These are phyloP conservation scores for Malassezia yamatoensis DNA, from an alignment of 1,284 basidiomycete genomes.

Conservation along the genomic window DNA sequence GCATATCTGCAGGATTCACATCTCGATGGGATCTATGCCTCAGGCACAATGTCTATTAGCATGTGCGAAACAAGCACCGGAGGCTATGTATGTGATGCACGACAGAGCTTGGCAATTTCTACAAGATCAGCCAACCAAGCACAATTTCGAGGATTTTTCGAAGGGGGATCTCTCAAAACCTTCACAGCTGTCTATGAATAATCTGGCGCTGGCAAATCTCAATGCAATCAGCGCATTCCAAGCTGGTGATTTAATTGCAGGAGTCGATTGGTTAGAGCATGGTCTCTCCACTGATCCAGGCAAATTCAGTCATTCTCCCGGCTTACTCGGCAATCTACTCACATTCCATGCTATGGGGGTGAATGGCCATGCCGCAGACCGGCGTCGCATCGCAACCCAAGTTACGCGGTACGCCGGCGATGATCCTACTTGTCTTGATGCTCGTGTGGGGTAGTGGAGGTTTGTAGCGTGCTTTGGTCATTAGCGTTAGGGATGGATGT, in stretches of 20 bases:
- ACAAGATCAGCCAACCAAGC: not conserved
- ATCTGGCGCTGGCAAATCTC: constrained; percentile 3
- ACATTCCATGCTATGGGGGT: constrained; percentile 7
- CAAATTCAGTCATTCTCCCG: not conserved
- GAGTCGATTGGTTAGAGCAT: not conserved
- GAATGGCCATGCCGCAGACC: not conserved
- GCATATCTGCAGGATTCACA: not conserved
- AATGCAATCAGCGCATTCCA: constrained; percentile 8
- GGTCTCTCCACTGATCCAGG: not conserved
- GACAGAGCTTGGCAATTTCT: not conserved
- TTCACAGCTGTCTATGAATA: too few species aligned
- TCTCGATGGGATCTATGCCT: not conserved
- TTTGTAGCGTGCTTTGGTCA: not conserved
- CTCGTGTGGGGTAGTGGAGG: not conserved
- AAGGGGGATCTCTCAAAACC: not conserved
- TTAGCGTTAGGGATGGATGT: not conserved
- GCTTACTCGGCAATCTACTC: constrained; percentile 4
- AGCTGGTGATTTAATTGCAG: not conserved
- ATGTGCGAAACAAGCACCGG: not conserved
- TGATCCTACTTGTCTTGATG: constrained; percentile 1
- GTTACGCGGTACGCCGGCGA: constrained; percentile 10
- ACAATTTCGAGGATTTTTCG: not conserved
- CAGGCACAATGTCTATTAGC: not conserved
- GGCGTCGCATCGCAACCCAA: not conserved
- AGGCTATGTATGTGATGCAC: not conserved